phyloP scores from a whole-genome alignment of 139 green algal genomes.

The Micractinium sp. region DNA sequence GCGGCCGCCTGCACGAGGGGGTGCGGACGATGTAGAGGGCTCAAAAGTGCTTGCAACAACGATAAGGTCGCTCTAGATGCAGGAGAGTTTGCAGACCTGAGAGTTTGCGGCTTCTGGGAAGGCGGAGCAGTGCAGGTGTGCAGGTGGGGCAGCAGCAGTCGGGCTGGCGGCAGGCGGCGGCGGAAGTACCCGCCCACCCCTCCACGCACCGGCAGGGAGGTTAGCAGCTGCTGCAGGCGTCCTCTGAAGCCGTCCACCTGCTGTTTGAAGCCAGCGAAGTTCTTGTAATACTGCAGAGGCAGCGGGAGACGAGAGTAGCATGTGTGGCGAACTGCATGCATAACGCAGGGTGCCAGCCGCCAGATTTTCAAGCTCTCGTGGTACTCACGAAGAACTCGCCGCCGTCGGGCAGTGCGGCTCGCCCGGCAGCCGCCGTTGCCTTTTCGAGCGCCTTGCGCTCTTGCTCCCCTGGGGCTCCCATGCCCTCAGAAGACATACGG shows the following conservation, averaged over 20 bases:
- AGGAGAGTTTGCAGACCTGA: not conserved
- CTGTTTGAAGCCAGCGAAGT: constrained; percentile 44
- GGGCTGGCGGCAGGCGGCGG: not conserved
- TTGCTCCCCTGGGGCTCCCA: not conserved
- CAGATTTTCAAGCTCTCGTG: not conserved
- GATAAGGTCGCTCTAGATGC: not conserved
- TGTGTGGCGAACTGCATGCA: not conserved
- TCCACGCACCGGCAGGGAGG: constrained; percentile 19
- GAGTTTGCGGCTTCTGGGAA: not conserved
- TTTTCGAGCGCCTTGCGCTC: constrained; percentile 1
- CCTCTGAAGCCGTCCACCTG: constrained; percentile 7
- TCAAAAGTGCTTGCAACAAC: not conserved
- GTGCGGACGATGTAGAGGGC: not conserved
- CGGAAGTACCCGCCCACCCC: not conserved
- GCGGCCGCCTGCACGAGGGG: not conserved
- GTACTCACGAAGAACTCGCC: constrained; percentile 26
- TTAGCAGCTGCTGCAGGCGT: constrained; percentile 33
- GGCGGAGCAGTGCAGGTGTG: not conserved
- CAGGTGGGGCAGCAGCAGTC: too few relatives aligned
- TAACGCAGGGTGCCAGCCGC: not conserved
- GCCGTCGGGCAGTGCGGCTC: not conserved
- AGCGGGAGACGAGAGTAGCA: not conserved
- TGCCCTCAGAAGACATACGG: not conserved
- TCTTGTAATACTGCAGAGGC: constrained; percentile 53
- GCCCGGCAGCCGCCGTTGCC: not conserved